A percentile compares a stretch with the other conserved stretches of the same genome.
phyloP scores from a whole-genome alignment of 331 rosid genomes.

The Rosa hybrid region DNA sequence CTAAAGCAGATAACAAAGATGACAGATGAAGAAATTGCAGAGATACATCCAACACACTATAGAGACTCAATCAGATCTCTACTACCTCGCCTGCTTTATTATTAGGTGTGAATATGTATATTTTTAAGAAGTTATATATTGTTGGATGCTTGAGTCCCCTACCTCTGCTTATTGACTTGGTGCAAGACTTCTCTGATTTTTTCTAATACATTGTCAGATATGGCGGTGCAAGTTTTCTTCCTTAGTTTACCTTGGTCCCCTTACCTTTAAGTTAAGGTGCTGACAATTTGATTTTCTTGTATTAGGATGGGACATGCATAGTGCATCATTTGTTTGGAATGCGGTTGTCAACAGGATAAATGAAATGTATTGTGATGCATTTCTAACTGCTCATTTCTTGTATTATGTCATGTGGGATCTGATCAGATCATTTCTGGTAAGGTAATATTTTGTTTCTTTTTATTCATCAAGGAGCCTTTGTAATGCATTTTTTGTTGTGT shows the following conservation, averaged over 20 bases:
- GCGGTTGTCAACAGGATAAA: constrained; percentile 92
- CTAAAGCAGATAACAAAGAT: constrained; percentile 78
- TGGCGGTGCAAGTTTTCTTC: background rate
- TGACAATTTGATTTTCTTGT: constrained; percentile 32
- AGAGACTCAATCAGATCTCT: constrained; percentile 63
- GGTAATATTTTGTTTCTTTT: no score
- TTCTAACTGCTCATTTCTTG: constrained; percentile 85
- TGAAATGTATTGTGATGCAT: constrained; percentile 92
- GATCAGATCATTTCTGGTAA: no score
- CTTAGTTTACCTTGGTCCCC: background rate
- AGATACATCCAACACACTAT: constrained; percentile 71
- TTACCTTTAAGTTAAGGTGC: constrained; percentile 7
- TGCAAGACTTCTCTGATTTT: background rate
- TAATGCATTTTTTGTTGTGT: no score
- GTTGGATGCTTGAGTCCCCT: background rate
- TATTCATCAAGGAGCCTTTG: no score
- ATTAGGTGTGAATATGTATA: constrained; percentile 45
- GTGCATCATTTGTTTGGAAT: constrained; percentile 91
- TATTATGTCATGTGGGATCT: no score
- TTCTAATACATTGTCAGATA: background rate
- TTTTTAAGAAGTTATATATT: background rate
- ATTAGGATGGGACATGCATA: constrained; percentile 89
- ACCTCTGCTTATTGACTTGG: background rate
- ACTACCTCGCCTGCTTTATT: constrained; percentile 77
- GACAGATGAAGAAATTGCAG: constrained; percentile 83